A percentile compares a stretch with the other conserved stretches of the same genome.
These are phyloP conservation scores for Kwoniella botswanensis DNA, from an alignment of 768 basidiomycete species.

Conservation along the genomic window DNA sequence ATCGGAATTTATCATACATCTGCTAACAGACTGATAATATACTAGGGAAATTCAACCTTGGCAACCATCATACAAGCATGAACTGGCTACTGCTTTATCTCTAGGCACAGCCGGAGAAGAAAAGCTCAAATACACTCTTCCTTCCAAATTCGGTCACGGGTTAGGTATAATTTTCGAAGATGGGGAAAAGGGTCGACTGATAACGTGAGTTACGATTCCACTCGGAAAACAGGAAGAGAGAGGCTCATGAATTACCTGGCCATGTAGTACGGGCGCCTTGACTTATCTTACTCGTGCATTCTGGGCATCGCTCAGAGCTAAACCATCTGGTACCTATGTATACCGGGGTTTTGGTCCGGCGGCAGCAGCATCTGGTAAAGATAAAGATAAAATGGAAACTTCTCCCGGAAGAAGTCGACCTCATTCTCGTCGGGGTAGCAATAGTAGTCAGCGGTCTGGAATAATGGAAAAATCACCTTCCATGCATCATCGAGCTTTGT, in stretches of 20 bases:
- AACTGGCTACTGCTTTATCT: slow-evolving; percentile 59
- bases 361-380: slow-evolving; percentile 34
- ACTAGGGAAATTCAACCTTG: slow-evolving; percentile 58
- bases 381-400: slow-evolving; percentile 26
- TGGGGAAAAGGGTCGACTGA: slow-evolving; percentile 55
- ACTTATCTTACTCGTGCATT: slow-evolving; percentile 55
- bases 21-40: slow-evolving; percentile 12
- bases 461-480: slow-evolving; percentile 25
- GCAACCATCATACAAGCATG: slow-evolving; percentile 59
- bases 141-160: slow-evolving; percentile 45
- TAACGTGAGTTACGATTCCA: slow-evolving; percentile 49
- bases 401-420: slow-evolving; percentile 28
- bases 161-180: slow-evolving; percentile 60
- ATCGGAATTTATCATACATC: background rate
- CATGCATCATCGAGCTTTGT: slow-evolving; percentile 21
- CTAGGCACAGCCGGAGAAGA: slow-evolving; percentile 59
- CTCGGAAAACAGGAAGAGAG: background rate
- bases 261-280: slow-evolving; percentile 53
- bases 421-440: slow-evolving; percentile 48
- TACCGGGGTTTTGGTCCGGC: slow-evolving; percentile 60
- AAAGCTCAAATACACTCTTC: slow-evolving; percentile 58
- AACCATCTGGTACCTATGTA: slow-evolving; percentile 56
- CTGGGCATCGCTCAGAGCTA: slow-evolving; percentile 53
- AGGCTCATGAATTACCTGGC: background rate
- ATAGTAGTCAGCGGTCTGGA: slow-evolving; percentile 29